phyloP scores from a whole-genome alignment of 2,329 filamentous ascomycete genomes.

The Aureobasidium musti region DNA sequence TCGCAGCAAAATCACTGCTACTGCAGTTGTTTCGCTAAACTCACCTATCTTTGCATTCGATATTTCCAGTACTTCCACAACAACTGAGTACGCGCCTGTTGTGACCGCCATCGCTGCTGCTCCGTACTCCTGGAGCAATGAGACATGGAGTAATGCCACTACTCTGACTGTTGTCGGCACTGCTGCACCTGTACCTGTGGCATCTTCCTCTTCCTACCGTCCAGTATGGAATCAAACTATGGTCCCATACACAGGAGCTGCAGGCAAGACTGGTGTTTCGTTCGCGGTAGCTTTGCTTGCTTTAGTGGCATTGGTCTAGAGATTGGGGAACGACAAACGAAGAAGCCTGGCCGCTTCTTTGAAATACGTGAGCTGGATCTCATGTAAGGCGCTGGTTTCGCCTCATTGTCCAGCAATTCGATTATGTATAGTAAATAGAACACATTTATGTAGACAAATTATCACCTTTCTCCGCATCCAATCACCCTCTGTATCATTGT shows the following conservation, averaged over 20 bases:
- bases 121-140: slow-evolving; percentile 7
- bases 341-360: slow-evolving; percentile 11
- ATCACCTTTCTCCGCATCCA: neutral
- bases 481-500: neutral
- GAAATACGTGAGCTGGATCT: neutral
- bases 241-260: slow-evolving; percentile 12
- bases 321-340: too few species aligned
- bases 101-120: neutral
- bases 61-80: neutral
- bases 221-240: neutral
- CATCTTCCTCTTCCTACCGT: neutral
- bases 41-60: slow-evolving; percentile 12
- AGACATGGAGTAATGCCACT: slow-evolving; percentile 15
- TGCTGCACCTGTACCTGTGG: neutral
- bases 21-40: neutral
- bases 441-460: neutral
- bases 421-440: slow-evolving; percentile 1
- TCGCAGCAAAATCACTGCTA: slow-evolving; percentile 13
- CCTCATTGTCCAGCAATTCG: neutral
- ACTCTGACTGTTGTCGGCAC: slow-evolving; percentile 6
- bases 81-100: neutral
- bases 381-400: neutral
- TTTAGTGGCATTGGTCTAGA: neutral
- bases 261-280: neutral
- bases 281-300: neutral